Evolutionary conservation across 371 early-diverging fungal species (phyloP), one percentile per base, ranked within the genome.

Genomic region (Mucor sp.): DNA sequence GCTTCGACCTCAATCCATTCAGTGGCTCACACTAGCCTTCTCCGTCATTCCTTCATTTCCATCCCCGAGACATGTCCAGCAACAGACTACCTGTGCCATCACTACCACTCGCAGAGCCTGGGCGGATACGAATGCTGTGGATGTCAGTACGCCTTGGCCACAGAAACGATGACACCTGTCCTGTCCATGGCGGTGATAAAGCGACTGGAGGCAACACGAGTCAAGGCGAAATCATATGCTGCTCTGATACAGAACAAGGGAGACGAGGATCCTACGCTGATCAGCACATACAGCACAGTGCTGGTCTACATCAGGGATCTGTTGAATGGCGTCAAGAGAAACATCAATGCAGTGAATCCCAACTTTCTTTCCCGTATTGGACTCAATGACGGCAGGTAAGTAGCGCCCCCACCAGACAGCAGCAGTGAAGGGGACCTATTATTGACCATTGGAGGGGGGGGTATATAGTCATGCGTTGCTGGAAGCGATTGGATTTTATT

Each of bases 361-460:
- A 23, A 67, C 14, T 78, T 81, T 50, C 25, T 64, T 21, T 57
- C 66, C 11, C 74, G 74, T 12, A 66, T 84, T 33, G 82, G 84
- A 0, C 37, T 77, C n/a, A 72, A 75, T 62, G 63, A 69, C 12
- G 63, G 63, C 25, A 84, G 81, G 84, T 80, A 77, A 64, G 35
- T 33, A 15, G 9, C 35, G 1, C 2, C 9, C n/a, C n/a, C n/a
- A n/a, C n/a, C n/a, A 6, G 30, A 30, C 30, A 30, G 30, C 30
- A 30, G 4, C 2, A 30, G 30, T 30, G 30, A 6, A 30, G 30
- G 30, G 6, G 30, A 6, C 4, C 6, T n/a, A n/a, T 30, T 50
- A 25, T 50, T 50, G 9, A 50, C 25, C 2, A 23, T 50, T n/a
- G n/a, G n/a, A n/a, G n/a, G n/a, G n/a, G n/a, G n/a, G 25, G 9